Evolutionary conservation across 768 basidiomycete genomes (phyloP), one percentile per base, ranked within the genome.

Genomic region (Rubroboletus satanas): DNA sequence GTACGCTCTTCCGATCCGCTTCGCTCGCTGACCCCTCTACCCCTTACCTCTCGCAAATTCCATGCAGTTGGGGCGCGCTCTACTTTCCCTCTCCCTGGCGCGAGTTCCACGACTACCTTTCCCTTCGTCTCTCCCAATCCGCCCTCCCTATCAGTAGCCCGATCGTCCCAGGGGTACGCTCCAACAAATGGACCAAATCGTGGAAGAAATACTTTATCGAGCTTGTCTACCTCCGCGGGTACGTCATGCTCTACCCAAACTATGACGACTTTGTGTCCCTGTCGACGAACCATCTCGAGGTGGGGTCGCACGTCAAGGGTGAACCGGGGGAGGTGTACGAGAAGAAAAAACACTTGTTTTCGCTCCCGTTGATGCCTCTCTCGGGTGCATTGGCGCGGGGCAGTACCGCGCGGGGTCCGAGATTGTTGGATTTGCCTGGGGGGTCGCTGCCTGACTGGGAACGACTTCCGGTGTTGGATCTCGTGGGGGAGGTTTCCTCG

Each of bases 181-280:
- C 90, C 32, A 93, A 90, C 74, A 72, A 75, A 32, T 94, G 92
- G 93, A 77, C 78, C 14, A 78, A 78, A 47, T 91, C 88, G 7
- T 94, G 92, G 92, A 94, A 94, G 70, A 85, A 85, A 57, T 93
- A 86, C 71, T 90, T 93, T 68, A 93, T 93, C 70, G 92, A 94
- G 69, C 77, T 93, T 51, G 83, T 82, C 39, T 90, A 85, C 69
- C 77, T 94, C 14, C 83, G 84, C 6, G 90, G 91, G 3, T 91
- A 90, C 70, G 81, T 84, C 49, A 93, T 93, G 92, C 80, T 94
- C 31, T 94, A 94, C 65, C 91, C 92, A 11, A 94, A 93, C 72
- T 93, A 82, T 65, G 78, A 74, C 39, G 77, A 75, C 42, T 91
- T 83, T 62, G 67, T 77, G 36, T 92, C 90, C 29, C 69, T 94